phyloP scores from a whole-genome alignment of 495 filamentous ascomycete species.

The Daldinia decipiens region DNA sequence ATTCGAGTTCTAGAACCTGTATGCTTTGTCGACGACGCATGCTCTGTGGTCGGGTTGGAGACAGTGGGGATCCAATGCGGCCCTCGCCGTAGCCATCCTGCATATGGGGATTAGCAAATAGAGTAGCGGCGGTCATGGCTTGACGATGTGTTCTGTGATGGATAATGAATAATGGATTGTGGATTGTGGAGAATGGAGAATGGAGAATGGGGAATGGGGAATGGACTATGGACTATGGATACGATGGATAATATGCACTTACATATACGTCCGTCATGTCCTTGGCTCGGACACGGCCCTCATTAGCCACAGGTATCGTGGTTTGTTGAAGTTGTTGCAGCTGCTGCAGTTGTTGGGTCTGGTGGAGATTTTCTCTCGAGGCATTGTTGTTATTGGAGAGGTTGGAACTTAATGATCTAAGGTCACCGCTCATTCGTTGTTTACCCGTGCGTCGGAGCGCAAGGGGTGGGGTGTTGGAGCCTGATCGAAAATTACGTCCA shows the following conservation, averaged over 20 bases:
- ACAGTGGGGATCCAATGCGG: constrained; percentile 84
- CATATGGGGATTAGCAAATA: constrained; percentile 36
- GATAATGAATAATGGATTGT: too few species aligned
- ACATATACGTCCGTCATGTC: constrained; percentile 95
- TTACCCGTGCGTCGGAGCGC: constrained; percentile 77
- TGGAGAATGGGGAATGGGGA: too few species aligned
- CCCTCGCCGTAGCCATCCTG: constrained; percentile 96
- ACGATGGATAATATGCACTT: constrained; percentile 59
- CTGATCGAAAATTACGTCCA: constrained; percentile 58
- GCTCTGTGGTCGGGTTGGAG: constrained; percentile 94
- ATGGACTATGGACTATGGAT: too few species aligned
- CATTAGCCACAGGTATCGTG: constrained; percentile 81
- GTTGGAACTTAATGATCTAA: constrained; percentile 75
- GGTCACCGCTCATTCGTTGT: constrained; percentile 81
- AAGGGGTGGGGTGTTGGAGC: constrained; percentile 68
- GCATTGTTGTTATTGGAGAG: constrained; percentile 33
- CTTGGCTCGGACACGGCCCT: constrained; percentile 82
- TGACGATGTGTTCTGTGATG: neutral
- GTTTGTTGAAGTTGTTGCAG: constrained; percentile 57
- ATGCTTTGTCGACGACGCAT: constrained; percentile 95
- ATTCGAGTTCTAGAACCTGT: constrained; percentile 87
- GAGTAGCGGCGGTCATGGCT: constrained; percentile 25
- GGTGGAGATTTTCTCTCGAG: constrained; percentile 53
- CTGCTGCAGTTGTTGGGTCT: constrained; percentile 65
- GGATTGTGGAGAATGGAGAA: too few species aligned